phyloP scores from a whole-genome alignment of 1,284 basidiomycete species.

The Tilletia horrida region DNA sequence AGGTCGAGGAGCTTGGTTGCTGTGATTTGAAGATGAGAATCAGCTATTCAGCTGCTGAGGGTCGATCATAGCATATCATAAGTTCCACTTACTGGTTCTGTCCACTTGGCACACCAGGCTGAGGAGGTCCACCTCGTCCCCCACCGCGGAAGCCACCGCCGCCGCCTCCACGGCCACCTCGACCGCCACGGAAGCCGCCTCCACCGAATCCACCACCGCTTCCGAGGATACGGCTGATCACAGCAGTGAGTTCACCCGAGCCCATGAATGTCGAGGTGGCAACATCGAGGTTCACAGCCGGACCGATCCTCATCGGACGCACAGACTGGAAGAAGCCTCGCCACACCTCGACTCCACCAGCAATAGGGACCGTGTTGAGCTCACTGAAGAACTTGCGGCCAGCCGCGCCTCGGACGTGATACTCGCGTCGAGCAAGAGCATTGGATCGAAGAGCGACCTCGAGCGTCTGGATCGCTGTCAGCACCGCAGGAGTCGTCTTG shows the following conservation, averaged over 20 bases:
- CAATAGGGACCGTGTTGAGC: slow-evolving; percentile 19
- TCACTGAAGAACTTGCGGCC: slow-evolving; percentile 32
- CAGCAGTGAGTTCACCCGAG: slow-evolving; percentile 32
- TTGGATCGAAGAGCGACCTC: slow-evolving; percentile 25
- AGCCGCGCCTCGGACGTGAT: slow-evolving; percentile 15
- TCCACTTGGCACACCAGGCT: slow-evolving; percentile 20
- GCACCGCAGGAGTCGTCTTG: not conserved
- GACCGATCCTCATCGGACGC: slow-evolving; percentile 35
- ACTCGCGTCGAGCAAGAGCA: slow-evolving; percentile 19
- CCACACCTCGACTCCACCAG: slow-evolving; percentile 36
- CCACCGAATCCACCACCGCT: slow-evolving; percentile 22
- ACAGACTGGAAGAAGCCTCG: slow-evolving; percentile 40
- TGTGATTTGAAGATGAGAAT: too few relatives aligned
- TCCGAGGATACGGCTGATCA: slow-evolving; percentile 29
- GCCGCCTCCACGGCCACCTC: slow-evolving; percentile 23
- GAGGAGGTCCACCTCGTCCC: slow-evolving; percentile 23
- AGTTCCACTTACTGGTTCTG: not conserved
- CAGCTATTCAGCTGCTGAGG: not conserved
- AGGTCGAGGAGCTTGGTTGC: not conserved
- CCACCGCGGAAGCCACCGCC: slow-evolving; percentile 18
- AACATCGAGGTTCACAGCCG: slow-evolving; percentile 42
- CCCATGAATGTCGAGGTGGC: slow-evolving; percentile 36
- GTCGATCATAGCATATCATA: slow-evolving; percentile 17
- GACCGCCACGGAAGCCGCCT: slow-evolving; percentile 4
- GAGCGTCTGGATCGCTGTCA: slow-evolving; percentile 26